Conservation (phyloP, 176 grass and related monocot species). For the Eleusine coracana region DNA sequence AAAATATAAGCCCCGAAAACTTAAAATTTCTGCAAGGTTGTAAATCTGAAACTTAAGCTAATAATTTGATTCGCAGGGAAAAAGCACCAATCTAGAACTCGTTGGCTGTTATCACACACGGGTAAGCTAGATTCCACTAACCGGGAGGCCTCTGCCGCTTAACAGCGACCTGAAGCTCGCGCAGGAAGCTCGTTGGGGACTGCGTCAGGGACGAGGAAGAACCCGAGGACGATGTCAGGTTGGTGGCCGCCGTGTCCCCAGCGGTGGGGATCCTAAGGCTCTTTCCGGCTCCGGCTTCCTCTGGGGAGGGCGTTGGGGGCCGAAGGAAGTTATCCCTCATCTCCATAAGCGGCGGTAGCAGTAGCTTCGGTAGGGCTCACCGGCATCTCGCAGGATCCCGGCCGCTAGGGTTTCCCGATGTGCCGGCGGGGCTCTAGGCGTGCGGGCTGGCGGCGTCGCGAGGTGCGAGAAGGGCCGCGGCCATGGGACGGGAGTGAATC, state of each 20-base stretch:
- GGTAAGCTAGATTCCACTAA: slow-evolving; percentile 31
- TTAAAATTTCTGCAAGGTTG: background rate
- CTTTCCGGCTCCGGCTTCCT: slow-evolving; percentile 17
- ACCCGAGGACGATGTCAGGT: slow-evolving; percentile 53
- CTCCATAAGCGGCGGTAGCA: slow-evolving; percentile 53
- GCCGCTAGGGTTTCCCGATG: slow-evolving; percentile 44
- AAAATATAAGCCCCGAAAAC: background rate
- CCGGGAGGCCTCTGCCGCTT: slow-evolving; percentile 71
- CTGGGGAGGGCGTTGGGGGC: slow-evolving; percentile 29
- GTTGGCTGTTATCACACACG: background rate
- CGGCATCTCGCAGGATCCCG: slow-evolving; percentile 56
- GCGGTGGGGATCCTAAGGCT: slow-evolving; percentile 23
- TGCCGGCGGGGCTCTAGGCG: background rate
- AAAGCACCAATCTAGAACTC: slow-evolving; percentile 28
- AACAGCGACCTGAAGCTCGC: slow-evolving; percentile 66
- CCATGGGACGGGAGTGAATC: slow-evolving; percentile 35
- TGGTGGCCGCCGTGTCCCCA: slow-evolving; percentile 39
- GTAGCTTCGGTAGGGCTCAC: slow-evolving; percentile 22
- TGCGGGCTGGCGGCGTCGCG: background rate
- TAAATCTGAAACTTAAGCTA: slow-evolving; percentile 1
- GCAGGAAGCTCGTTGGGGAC: slow-evolving; percentile 59
- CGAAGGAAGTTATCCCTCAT: slow-evolving; percentile 71
- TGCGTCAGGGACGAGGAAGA: slow-evolving; percentile 56
- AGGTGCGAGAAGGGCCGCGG: slow-evolving; percentile 4
- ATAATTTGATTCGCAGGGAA: slow-evolving; percentile 11